phyloP scores from a whole-genome alignment of 1,284 basidiomycete genomes.

The Papiliotrema fonsecae region DNA sequence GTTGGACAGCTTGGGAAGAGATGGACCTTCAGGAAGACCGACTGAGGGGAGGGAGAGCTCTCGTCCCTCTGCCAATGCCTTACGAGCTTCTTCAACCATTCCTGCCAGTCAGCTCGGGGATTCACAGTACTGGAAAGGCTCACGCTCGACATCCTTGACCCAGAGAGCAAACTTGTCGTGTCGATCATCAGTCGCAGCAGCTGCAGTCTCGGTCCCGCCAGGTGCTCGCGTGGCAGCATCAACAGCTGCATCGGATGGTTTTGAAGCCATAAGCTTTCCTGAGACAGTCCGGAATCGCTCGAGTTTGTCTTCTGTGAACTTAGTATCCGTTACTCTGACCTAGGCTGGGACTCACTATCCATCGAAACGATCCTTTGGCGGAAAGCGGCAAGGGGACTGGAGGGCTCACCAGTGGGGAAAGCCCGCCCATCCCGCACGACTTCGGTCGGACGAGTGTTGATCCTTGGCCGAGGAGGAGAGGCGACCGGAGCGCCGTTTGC shows the following conservation, averaged over 20 bases:
- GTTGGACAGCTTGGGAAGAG: background rate
- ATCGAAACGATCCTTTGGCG: constrained; percentile 23
- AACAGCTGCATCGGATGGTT: no score
- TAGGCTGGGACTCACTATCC: constrained; percentile 17
- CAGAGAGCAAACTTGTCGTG: constrained; percentile 41
- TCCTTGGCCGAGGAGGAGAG: constrained; percentile 6
- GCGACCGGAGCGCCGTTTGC: background rate
- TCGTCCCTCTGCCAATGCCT: constrained; percentile 38
- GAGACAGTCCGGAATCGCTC: constrained; percentile 25
- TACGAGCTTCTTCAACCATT: constrained; percentile 44
- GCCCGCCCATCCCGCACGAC: constrained; percentile 1
- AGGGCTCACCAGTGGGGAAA: constrained; percentile 17
- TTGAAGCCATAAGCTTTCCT: constrained; percentile 13
- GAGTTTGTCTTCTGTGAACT: constrained; percentile 12
- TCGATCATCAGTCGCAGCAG: no score
- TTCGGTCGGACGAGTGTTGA: constrained; percentile 4
- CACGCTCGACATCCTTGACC: constrained; percentile 44
- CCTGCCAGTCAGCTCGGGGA: background rate
- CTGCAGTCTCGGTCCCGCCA: no score
- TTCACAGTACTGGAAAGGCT: constrained; percentile 5
- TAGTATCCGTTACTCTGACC: background rate
- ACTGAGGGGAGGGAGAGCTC: no score
- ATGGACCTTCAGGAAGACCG: no score
- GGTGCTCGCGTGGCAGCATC: no score
- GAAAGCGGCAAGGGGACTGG: constrained; percentile 16